phyloP scores from a whole-genome alignment of 139 green algal species.

The Penium margaritaceum region DNA sequence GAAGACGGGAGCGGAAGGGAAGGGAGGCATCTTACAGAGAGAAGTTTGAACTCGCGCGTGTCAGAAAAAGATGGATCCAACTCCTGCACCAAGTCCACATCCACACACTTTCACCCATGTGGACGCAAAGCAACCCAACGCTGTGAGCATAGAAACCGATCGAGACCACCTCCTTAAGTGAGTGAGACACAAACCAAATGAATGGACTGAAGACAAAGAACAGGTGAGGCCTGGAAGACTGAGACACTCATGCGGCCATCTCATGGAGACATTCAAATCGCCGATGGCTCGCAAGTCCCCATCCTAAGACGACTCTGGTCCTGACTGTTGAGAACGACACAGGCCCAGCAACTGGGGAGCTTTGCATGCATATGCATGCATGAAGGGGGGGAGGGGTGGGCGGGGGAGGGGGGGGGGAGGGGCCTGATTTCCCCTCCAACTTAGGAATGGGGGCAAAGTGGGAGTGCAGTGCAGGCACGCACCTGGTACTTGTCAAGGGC shows the following conservation, averaged over 20 bases:
- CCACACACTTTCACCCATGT: background rate
- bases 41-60: constrained; percentile 46
- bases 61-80: constrained; percentile 38
- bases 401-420: background rate
- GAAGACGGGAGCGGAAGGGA: no score
- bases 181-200: background rate
- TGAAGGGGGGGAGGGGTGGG: no score
- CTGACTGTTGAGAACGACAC: no score
- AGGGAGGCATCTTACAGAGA: no score
- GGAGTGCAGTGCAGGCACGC: no score
- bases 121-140: background rate
- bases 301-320: no score
- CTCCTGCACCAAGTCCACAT: constrained; percentile 8
- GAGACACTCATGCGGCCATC: no score
- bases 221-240: no score
- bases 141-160: background rate
- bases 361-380: no score
- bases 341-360: no score
- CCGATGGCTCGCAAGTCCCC: no score
- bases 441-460: background rate
- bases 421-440: background rate
- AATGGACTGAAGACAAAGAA: background rate
- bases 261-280: no score
- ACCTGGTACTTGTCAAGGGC: constrained; percentile 48
- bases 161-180: background rate